These are phyloP conservation scores for Fusarium sp. DNA, from an alignment of 2,329 filamentous ascomycete genomes.

Conservation along the genomic window DNA sequence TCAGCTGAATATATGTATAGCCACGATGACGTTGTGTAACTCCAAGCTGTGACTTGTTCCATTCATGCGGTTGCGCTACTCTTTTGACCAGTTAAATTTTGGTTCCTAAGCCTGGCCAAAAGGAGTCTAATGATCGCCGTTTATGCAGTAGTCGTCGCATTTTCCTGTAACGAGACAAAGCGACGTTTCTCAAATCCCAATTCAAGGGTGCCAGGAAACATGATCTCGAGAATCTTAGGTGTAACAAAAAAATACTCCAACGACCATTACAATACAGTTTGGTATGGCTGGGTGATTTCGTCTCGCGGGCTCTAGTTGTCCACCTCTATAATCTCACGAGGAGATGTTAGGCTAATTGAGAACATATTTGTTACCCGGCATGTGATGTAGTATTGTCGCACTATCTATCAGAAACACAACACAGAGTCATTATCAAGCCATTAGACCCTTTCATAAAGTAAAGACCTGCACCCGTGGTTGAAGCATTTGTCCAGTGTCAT, in stretches of 20 bases:
- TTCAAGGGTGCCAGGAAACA: not conserved
- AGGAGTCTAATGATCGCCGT: not conserved
- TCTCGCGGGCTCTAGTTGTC: no score
- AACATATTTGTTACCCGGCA: no score
- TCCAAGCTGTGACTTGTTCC: conserved; percentile 27
- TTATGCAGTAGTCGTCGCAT: no score
- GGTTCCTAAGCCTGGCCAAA: conserved; percentile 15
- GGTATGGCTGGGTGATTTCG: no score
- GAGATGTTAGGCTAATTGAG: no score
- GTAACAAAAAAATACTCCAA: not conserved
- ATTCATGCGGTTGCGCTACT: conserved; percentile 16
- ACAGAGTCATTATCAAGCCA: not conserved
- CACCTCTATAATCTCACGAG: no score
- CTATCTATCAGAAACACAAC: no score
- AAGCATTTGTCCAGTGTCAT: conserved; percentile 4
- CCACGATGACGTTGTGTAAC: conserved; percentile 29
- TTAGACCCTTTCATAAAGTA: not conserved
- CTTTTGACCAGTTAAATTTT: conserved; percentile 3
- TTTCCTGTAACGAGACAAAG: not conserved
- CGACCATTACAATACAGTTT: not conserved
- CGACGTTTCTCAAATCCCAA: not conserved
- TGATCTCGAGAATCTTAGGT: not conserved
- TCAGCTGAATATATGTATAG: not conserved
- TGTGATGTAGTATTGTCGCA: not conserved
- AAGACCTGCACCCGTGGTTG: not conserved